Evolutionary conservation across 1,284 basidiomycete species (phyloP), one percentile per base, ranked within the genome.

Genomic region (Neonothopanus nambi): DNA sequence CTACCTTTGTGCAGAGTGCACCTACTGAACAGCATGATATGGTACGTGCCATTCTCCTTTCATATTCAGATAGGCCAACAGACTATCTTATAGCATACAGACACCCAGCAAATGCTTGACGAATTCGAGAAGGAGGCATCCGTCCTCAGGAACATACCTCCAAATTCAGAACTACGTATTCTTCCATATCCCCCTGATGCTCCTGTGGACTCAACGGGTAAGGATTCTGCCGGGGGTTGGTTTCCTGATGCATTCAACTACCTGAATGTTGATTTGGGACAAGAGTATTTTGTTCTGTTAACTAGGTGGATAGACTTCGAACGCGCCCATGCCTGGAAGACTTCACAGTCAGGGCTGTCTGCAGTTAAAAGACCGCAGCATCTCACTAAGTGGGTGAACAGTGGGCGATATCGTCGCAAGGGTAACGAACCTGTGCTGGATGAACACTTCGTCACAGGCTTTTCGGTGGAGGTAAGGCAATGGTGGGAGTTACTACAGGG

Each of bases 401-500:
- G 12, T 18, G 21, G 37, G 15, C 33, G 48, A 21, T 48, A 48
- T 48, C 11, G 20, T 39, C 33, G 33, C 7, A 20, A 12, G n/a
- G 11, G 17, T 23, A 48, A 37, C n/a, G 21, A 24, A 3, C 47
- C 47, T 24, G 15, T 3, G 20, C 17, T 38, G 12, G 38, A 28
- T 9, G 38, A 15, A 17, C 12, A 41, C 21, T 41, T 40, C 18
- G 24, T 40, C 38, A 20, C 9, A 11, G 5, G 12, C 11, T 50
- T 50, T 37, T 41, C 37, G 24, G 24, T 2, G 12, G 38, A 40
- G n/a, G 26, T 50, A 11, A 3, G 18, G 24, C 8, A 28, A 3
- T 50, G 48, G 48, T 50, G 48, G 48, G 18, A 4, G n/a, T 30
- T 37, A 5, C n/a, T 49, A 13, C 47, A 49, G 37, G n/a, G n/a